phyloP scores from a whole-genome alignment of 2,329 filamentous ascomycete species.

The Talaromyces sp. region DNA sequence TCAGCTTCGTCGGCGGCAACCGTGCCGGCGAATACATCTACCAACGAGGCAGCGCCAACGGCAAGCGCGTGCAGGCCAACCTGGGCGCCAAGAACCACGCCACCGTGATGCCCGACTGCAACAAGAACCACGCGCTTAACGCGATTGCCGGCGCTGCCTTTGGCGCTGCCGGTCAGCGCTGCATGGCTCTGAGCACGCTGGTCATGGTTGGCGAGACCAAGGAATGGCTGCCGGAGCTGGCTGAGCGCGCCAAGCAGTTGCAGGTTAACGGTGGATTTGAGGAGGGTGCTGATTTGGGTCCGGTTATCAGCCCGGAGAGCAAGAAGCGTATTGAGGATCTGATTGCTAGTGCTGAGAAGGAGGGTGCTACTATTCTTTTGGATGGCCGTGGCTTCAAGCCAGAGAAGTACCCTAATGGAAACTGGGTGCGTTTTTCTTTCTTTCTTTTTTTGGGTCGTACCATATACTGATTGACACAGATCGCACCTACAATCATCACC shows the following conservation, averaged over 20 bases:
- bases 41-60: constrained; percentile 55
- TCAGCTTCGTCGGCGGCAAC: constrained; percentile 62
- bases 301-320: constrained; percentile 55
- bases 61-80: constrained; percentile 63
- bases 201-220: constrained; percentile 60
- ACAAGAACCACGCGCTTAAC: constrained; percentile 62
- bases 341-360: constrained; percentile 56
- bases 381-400: constrained; percentile 57
- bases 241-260: constrained; percentile 55
- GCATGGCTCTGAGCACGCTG: constrained; percentile 61
- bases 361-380: constrained; percentile 57
- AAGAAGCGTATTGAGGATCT: constrained; percentile 56
- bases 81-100: constrained; percentile 65
- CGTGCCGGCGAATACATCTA: constrained; percentile 63
- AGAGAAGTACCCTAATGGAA: constrained; percentile 57
- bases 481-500: constrained; percentile 31
- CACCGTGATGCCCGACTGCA: constrained; percentile 59
- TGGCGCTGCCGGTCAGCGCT: constrained; percentile 61
- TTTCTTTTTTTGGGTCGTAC: background rate
- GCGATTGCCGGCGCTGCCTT: constrained; percentile 63
- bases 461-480: constrained; percentile 1
- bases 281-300: constrained; percentile 56
- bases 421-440: constrained; percentile 54
- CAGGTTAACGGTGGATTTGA: constrained; percentile 59
- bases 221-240: constrained; percentile 58